Base-by-base conservation (phyloP, 2,329 filamentous ascomycete species). In the Bipolaris zeicola region DNA sequence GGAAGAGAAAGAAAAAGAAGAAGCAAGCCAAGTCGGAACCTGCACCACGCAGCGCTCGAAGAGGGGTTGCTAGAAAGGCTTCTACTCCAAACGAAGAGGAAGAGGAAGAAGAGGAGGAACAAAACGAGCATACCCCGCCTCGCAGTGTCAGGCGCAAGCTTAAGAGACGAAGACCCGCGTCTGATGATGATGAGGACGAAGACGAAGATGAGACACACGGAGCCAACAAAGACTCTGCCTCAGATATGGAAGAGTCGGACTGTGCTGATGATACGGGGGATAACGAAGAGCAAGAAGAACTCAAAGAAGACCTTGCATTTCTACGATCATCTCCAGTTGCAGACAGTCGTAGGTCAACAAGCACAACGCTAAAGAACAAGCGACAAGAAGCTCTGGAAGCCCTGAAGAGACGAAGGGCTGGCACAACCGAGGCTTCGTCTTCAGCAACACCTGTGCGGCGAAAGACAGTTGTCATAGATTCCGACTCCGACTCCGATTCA, bases 291-390 rank as follows among this genome's bases (percentile, higher is more conserved):
- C 66, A 68, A 6, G 76, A 79, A 10, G 79, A 81, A 44, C 63
- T 82, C 10, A 71, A 77, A 36, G 78, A 81, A 48, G 80, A 82
- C 38, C 66, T 82, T 2, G 76, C 79, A 5, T 80, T 79, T 50
- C 63, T 82, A 11, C 57, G 68, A 37, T 74, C 74, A 1, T 75
- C 74, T 1, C 69, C 72, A 61, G 62, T 63, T 56, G 60, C 62
- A 16, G 66, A 69, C 45, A 65, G 66, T 45, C 65, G 63, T 18
- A 60, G 68, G 16, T 44, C 72, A 5, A 55, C 69, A 26, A 72
- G 66, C 41, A 65, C 58, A 3, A 71, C 65, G 41, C 68, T 69
- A 1, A 68, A 68, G 65, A 76, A 64, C 39, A 73, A 73, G 22
- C 69, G 78, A n/a, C 67, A 77, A 55, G 68, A 72, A 50, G 80